These are phyloP conservation scores for Candida piceae DNA, from an alignment of 805 yeast genomes.

Conservation along the genomic window DNA sequence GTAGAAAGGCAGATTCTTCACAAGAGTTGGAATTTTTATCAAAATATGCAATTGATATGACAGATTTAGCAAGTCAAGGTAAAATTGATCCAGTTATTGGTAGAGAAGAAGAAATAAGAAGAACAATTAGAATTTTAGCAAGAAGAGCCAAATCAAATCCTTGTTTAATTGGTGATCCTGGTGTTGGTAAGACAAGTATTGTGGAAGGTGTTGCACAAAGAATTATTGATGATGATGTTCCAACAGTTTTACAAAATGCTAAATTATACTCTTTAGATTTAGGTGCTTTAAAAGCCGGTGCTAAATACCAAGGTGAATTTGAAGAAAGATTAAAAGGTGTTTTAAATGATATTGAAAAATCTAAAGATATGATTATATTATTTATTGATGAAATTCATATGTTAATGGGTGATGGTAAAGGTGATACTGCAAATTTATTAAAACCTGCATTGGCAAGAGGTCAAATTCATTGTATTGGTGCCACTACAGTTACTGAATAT, in stretches of 20 bases:
- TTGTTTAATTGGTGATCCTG: constrained; percentile 96
- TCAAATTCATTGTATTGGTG: constrained; percentile 94
- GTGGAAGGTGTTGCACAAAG: constrained; percentile 99
- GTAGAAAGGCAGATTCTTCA: constrained; percentile 90
- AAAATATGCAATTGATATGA: constrained; percentile 91
- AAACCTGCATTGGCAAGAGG: constrained; percentile 98
- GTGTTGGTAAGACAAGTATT: constrained; percentile 98
- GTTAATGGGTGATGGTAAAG: constrained; percentile 99
- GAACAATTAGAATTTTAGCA: constrained; percentile 92
- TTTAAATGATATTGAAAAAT: constrained; percentile 84
- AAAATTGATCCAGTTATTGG: constrained; percentile 98
- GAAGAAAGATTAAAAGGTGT: constrained; percentile 98
- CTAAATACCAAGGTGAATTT: constrained; percentile 97
- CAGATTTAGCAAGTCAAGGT: constrained; percentile 90
- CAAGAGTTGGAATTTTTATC: constrained; percentile 75
- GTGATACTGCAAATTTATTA: constrained; percentile 92
- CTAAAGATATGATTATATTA: constrained; percentile 77
- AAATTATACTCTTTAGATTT: constrained; percentile 83
- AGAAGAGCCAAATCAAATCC: constrained; percentile 97
- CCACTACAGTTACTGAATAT: constrained; percentile 93
- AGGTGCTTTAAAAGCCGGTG: constrained; percentile 98
- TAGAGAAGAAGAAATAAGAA: constrained; percentile 95
- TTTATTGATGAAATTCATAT: constrained; percentile 98
- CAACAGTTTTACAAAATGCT: constrained; percentile 76
- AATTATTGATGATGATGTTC: constrained; percentile 93